Evolutionary conservation across 441 rosid species (phyloP).

Genomic region (Croton setiger): DNA sequence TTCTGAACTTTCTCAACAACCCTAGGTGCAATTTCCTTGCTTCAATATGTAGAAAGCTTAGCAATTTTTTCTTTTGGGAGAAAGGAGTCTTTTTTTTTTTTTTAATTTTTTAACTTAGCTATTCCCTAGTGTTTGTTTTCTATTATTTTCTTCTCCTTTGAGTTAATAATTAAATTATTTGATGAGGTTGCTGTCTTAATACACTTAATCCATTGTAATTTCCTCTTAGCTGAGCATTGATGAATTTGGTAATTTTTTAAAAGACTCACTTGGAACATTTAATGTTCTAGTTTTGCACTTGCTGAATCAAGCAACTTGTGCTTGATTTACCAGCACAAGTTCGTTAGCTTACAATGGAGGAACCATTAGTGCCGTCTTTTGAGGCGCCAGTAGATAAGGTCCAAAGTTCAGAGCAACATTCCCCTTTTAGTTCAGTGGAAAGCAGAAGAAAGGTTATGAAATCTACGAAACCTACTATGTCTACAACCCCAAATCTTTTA

Average conservation of each 20-base stretch:
- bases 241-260: neutral
- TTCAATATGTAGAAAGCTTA: conserved; percentile 1
- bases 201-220: neutral
- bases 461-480: conserved; percentile 38
- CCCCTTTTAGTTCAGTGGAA: conserved; percentile 36
- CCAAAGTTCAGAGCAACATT: conserved; percentile 32
- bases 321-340: conserved; percentile 27
- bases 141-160: neutral
- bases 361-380: conserved; percentile 33
- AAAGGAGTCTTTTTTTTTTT: neutral
- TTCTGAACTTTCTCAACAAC: conserved; percentile 18
- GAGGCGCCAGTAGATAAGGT: conserved; percentile 32
- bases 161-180: neutral
- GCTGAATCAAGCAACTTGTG: conserved; percentile 21
- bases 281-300: conserved; percentile 24
- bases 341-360: conserved; percentile 56
- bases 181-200: neutral
- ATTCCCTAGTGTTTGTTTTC: neutral
- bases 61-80: neutral
- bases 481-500: conserved; percentile 41
- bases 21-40: neutral
- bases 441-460: conserved; percentile 34
- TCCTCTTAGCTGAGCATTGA: neutral
- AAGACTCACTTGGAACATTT: conserved; percentile 3
- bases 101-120: neutral